Evolutionary conservation across 1,139 yeast genomes (phyloP), one percentile per base, ranked within the genome.

Genomic region (Taphrina flavorubra): DNA sequence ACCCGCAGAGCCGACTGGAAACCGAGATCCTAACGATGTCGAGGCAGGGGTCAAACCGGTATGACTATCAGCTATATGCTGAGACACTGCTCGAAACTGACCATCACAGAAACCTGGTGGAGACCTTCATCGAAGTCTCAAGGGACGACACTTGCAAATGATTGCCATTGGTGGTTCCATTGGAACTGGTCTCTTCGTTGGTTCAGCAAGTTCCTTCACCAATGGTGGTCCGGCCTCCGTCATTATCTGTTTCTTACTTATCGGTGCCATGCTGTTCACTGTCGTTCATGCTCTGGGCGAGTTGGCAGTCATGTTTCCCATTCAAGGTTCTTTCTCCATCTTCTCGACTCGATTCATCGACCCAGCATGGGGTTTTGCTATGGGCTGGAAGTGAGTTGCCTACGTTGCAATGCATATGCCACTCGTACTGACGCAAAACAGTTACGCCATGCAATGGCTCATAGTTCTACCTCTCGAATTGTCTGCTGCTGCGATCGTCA

Each of bases 401-500:
- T 90, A 90, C 77, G 88, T 88, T 69, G 53, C 31, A 25, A 2
- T 14, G 3, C 20, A 31, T n/a, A 18, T 51, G 56, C 2, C 11
- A 20, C 14, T 14, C 42, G 42, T 39, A 31, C 58, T 61, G 25
- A 53, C 40, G 31, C 34, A 2, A 14, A n/a, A 6, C 47, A 60
- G 53, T 55, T 69, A 69, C 40, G 72, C 70, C 25, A 77, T 90
- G 74, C 91, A 87, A 80, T 90, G 95, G 94, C 78, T 89, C 58
- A 85, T 89, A 70, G 88, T 88, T 34, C 79, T 90, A 72, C 95
- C 96, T 0, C 80, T 90, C 70, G 96, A 90, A 76, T 79, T 90
- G 72, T 90, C 88, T 61, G 92, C 96, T 25, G 90, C 94, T 6
- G 83, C 92, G 1, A 84, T 89, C 79, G 85, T 90, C 31, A 84